Percentiles rank a stretch among this genome's conserved stretches.
These are phyloP conservation scores for Boletus patriciae DNA, from an alignment of 768 basidiomycete genomes.

Conservation along the genomic window DNA sequence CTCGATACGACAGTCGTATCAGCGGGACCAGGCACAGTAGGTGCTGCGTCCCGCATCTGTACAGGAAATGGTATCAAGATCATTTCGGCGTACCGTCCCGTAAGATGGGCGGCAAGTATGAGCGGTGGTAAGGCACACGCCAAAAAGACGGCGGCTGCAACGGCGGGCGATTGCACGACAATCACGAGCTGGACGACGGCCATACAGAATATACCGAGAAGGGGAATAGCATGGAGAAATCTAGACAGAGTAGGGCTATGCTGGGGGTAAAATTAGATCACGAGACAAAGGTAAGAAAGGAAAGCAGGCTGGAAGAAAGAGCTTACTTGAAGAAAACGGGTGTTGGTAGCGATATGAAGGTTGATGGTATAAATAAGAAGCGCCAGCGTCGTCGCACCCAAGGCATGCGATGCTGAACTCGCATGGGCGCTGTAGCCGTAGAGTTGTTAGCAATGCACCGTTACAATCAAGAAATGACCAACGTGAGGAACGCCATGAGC, in stretches of 20 bases:
- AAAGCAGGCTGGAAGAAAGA: background rate
- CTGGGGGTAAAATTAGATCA: conserved; percentile 6
- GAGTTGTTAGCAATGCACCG: background rate
- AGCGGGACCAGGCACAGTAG: background rate
- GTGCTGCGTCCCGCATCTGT: background rate
- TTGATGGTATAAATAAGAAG: conserved; percentile 33
- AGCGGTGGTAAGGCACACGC: conserved; percentile 24
- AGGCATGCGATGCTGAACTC: conserved; percentile 17
- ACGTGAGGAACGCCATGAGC: conserved; percentile 32
- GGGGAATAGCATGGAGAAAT: conserved; percentile 27
- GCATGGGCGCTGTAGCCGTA: conserved; percentile 20
- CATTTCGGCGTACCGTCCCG: conserved; percentile 3
- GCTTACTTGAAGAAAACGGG: conserved; percentile 20
- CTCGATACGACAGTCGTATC: background rate
- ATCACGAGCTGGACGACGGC: conserved; percentile 16
- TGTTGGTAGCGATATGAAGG: conserved; percentile 22
- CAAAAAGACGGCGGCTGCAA: conserved; percentile 19
- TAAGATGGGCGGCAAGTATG: conserved; percentile 7
- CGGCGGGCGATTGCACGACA: conserved; percentile 22
- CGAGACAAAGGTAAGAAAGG: background rate
- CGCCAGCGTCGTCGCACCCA: conserved; percentile 23
- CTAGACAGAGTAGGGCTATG: conserved; percentile 10
- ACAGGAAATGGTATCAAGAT: conserved; percentile 9
- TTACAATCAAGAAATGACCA: background rate
- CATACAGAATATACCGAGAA: conserved; percentile 27